Percentiles rank a stretch among this genome's conserved stretches.
Evolutionary conservation across 164 flowering plant genomes (phyloP).

Genomic region (Nelumbo lutea): DNA sequence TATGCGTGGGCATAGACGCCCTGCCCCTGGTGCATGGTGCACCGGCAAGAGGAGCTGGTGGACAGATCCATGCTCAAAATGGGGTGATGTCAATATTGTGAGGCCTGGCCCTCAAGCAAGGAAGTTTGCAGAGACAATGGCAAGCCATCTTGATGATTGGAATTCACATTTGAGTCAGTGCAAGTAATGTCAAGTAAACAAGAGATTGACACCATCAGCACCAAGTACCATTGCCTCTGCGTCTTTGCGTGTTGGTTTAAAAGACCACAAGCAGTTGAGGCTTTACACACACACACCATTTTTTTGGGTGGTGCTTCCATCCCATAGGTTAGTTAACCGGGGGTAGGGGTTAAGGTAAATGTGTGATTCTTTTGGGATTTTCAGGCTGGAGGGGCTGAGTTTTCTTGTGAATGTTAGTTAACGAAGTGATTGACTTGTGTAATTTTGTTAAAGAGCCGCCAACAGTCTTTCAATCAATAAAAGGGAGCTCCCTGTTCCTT

Average conservation of each 20-base stretch:
- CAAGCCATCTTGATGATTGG: constrained; percentile 40
- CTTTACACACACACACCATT: constrained; percentile 2
- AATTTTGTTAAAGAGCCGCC: not conserved
- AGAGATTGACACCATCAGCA: not conserved
- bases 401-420: not conserved
- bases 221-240: not conserved
- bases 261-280: constrained; percentile 14
- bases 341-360: constrained; percentile 1
- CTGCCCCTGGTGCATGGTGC: constrained; percentile 84
- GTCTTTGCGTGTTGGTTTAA: constrained; percentile 8
- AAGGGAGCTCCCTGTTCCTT: constrained; percentile 1
- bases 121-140: constrained; percentile 42
- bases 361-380: constrained; percentile 12
- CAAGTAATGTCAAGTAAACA: constrained; percentile 26
- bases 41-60: constrained; percentile 47
- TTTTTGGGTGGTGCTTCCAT: constrained; percentile 11
- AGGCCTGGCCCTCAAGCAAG: constrained; percentile 65
- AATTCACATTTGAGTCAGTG: constrained; percentile 41
- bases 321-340: not conserved
- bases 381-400: constrained; percentile 14
- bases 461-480: constrained; percentile 8
- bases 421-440: too few relatives aligned
- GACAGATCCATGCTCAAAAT: constrained; percentile 72
- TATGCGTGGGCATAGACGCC: constrained; percentile 32
- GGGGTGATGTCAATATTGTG: constrained; percentile 75